Conservation (phyloP, 1,139 yeast species). For the Geotrichum aggregatum region DNA sequence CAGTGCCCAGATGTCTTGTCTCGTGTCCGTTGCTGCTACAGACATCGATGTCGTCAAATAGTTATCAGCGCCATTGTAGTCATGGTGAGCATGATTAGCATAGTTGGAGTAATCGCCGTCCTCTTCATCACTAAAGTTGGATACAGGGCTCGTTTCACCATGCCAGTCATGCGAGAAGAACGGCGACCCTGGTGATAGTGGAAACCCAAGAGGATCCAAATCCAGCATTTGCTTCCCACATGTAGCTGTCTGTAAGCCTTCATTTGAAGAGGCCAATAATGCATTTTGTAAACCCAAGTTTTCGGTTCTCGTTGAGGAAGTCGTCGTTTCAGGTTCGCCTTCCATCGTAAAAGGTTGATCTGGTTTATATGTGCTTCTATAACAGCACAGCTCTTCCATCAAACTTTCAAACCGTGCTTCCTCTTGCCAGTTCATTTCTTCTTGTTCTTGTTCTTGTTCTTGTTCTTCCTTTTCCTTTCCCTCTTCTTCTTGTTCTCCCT, state of each 20-base stretch:
- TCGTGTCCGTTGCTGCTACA: too few relatives aligned
- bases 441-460: background rate
- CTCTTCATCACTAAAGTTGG: background rate
- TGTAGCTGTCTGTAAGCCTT: too few relatives aligned
- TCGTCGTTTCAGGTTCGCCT: background rate
- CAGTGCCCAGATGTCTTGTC: background rate
- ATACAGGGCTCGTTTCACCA: background rate
- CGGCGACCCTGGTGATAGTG: background rate
- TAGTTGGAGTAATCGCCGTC: background rate
- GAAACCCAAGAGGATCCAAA: slow-evolving; percentile 14
- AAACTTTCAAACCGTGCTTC: background rate
- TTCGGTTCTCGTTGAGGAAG: too few relatives aligned
- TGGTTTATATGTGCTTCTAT: background rate
- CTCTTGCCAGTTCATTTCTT: background rate
- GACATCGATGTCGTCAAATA: background rate
- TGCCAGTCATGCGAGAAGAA: background rate
- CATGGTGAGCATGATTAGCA: background rate
- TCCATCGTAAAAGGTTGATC: background rate
- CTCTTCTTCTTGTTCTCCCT: background rate
- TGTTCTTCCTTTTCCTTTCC: background rate
- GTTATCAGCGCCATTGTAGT: background rate
- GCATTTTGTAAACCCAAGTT: too few relatives aligned
- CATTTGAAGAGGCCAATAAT: too few relatives aligned
- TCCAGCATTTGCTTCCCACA: too few relatives aligned
- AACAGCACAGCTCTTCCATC: slow-evolving; percentile 2